Percentiles rank a stretch among this genome's conserved stretches.
phyloP scores from a whole-genome alignment of 176 grass and related monocot genomes.

The Zoysia japonica region DNA sequence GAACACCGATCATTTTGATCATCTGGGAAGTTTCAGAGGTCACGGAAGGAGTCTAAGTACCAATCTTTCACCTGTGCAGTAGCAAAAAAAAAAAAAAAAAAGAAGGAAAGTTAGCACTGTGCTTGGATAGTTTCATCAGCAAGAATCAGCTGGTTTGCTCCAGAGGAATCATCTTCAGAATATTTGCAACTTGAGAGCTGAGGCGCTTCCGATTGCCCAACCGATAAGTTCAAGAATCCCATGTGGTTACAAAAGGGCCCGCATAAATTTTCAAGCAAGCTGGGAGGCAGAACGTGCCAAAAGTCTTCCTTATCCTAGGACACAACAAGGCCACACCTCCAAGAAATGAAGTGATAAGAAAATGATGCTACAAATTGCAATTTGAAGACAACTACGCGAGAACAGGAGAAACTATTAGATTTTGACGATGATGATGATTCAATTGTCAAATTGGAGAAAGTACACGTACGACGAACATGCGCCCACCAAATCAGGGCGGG shows the following conservation, averaged over 20 bases:
- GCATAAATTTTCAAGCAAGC: not conserved
- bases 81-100: constrained; percentile 14
- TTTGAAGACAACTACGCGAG: not conserved
- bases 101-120: constrained; percentile 5
- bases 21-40: constrained; percentile 81
- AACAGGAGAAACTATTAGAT: not conserved
- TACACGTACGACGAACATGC: not conserved
- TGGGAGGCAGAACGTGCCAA: constrained; percentile 13
- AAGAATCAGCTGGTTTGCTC: constrained; percentile 15
- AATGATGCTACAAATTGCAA: not conserved
- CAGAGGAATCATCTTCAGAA: not conserved
- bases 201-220: constrained; percentile 19
- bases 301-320: not conserved
- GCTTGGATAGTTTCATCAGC: not conserved
- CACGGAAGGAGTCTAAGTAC: constrained; percentile 82
- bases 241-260: not conserved
- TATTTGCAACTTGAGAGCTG: constrained; percentile 18
- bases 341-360: constrained; percentile 14
- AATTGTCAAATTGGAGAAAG: no score
- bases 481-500: not conserved
- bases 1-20: constrained; percentile 87
- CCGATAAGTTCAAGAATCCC: constrained; percentile 19
- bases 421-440: no score
- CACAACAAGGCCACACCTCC: not conserved
- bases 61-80: constrained; percentile 70